A percentile compares a stretch with the other conserved stretches of the same genome.
phyloP scores from a whole-genome alignment of 2,329 filamentous ascomycete species.

The Microdochium trichocladiopsis region DNA sequence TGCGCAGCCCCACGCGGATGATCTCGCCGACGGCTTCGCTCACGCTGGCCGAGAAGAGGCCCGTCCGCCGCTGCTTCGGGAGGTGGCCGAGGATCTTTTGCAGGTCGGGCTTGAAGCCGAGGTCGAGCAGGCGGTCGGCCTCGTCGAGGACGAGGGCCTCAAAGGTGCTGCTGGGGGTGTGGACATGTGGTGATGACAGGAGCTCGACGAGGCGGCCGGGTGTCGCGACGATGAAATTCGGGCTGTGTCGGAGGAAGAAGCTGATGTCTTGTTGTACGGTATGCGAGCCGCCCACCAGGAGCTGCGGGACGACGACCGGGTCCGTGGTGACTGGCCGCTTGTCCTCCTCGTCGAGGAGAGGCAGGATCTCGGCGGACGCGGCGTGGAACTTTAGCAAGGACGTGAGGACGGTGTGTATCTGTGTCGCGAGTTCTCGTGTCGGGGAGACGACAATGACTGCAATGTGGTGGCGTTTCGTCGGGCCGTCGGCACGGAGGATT shows the following conservation, averaged over 20 bases:
- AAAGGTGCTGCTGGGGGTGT: slow-evolving; percentile 82
- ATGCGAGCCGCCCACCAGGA: slow-evolving; percentile 74
- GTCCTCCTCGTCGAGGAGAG: slow-evolving; percentile 45
- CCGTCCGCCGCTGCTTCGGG: slow-evolving; percentile 89
- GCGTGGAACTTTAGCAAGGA: slow-evolving; percentile 77
- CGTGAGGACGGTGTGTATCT: slow-evolving; percentile 77
- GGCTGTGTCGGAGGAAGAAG: slow-evolving; percentile 73
- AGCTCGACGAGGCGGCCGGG: slow-evolving; percentile 86
- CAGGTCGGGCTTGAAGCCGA: slow-evolving; percentile 89
- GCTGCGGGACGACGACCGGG: slow-evolving; percentile 69
- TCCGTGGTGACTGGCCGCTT: slow-evolving; percentile 39
- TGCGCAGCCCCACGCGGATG: slow-evolving; percentile 83
- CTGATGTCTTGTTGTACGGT: slow-evolving; percentile 82
- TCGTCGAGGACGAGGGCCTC: slow-evolving; percentile 92
- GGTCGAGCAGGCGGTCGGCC: slow-evolving; percentile 83
- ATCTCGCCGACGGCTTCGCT: slow-evolving; percentile 91
- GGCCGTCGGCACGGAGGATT: slow-evolving; percentile 70
- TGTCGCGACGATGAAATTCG: slow-evolving; percentile 85
- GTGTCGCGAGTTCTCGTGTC: slow-evolving; percentile 83
- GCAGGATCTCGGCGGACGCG: slow-evolving; percentile 62
- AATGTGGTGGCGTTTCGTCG: slow-evolving; percentile 83
- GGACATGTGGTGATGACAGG: slow-evolving; percentile 77
- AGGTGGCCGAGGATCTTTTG: slow-evolving; percentile 77
- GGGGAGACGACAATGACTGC: slow-evolving; percentile 89
- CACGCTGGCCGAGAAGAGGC: slow-evolving; percentile 92